phyloP scores from a whole-genome alignment of 2,329 filamentous ascomycete genomes.

The Fusarium incarnatum region DNA sequence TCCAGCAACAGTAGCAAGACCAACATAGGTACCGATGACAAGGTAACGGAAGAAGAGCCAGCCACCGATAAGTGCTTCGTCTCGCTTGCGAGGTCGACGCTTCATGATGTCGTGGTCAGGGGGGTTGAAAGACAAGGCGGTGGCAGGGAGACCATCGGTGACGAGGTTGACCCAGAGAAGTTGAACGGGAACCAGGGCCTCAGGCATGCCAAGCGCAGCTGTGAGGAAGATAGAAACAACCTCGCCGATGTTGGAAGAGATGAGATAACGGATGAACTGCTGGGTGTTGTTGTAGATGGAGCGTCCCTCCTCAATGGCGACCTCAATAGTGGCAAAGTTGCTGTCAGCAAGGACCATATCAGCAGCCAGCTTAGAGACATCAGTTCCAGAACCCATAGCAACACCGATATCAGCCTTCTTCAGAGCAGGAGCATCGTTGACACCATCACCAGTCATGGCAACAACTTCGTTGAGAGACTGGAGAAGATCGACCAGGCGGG shows the following conservation, averaged over 20 bases:
- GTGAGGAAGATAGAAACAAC: conserved; percentile 99
- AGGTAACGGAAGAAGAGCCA: conserved; percentile 99
- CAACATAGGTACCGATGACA: conserved; percentile 95
- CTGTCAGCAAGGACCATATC: conserved; percentile 99
- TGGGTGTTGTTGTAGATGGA: conserved; percentile 99
- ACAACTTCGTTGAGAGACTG: conserved; percentile 95
- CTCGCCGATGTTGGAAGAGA: conserved; percentile 98
- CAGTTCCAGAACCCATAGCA: conserved; percentile 97
- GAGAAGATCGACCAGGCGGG: conserved; percentile 95
- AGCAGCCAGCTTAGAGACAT: conserved; percentile 94
- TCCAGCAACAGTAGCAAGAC: conserved; percentile 91
- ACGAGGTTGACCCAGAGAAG: conserved; percentile 99
- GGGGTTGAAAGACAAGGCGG: conserved; percentile 96
- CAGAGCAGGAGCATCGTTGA: conserved; percentile 96
- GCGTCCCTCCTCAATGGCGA: conserved; percentile 95
- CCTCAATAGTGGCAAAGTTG: conserved; percentile 98
- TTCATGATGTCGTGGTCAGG: conserved; percentile 99
- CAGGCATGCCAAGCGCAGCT: conserved; percentile 95
- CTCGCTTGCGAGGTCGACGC: conserved; percentile 87
- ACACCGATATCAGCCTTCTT: conserved; percentile 99
- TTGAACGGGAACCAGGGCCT: conserved; percentile 96
- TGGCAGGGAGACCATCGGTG: conserved; percentile 95
- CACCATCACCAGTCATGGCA: conserved; percentile 98
- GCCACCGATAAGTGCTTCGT: conserved; percentile 90
- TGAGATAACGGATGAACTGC: conserved; percentile 98